Conservation (phyloP, 129 eudicot species). For the Dittrichia graveolens region DNA sequence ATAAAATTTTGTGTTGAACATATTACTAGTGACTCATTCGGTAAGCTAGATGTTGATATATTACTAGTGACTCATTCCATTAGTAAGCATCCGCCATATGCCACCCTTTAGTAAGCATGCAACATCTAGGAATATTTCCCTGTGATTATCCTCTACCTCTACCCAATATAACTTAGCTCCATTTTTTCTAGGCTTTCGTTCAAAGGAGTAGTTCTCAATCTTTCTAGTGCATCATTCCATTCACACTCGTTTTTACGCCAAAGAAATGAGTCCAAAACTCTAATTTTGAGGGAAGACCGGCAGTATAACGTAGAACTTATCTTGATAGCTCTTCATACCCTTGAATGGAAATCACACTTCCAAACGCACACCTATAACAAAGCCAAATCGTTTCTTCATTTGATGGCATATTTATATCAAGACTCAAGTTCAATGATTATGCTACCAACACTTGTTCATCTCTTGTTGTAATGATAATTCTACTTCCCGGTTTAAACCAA, state of each 20-base stretch:
- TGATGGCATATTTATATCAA: background rate
- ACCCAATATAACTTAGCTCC: background rate
- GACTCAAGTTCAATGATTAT: background rate
- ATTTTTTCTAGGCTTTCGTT: background rate
- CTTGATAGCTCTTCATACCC: background rate
- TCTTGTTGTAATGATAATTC: no score
- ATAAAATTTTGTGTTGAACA: no score
- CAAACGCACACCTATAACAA: background rate
- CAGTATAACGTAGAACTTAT: background rate
- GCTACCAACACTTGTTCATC: no score
- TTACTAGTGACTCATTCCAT: no score
- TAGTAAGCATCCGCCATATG: no score
- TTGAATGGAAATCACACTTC: background rate
- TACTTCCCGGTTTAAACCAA: no score
- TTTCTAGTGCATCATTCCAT: background rate
- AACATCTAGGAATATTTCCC: no score
- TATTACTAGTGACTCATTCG: no score
- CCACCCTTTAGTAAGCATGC: no score
- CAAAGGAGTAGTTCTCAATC: background rate
- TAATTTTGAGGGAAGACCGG: background rate
- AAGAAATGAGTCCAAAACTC: background rate
- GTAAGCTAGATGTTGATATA: no score
- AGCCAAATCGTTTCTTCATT: background rate
- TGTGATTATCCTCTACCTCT: no score
- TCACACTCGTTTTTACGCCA: background rate